Base-by-base conservation (phyloP, 208 protist genomes). In the Crithidia bombi region DNA sequence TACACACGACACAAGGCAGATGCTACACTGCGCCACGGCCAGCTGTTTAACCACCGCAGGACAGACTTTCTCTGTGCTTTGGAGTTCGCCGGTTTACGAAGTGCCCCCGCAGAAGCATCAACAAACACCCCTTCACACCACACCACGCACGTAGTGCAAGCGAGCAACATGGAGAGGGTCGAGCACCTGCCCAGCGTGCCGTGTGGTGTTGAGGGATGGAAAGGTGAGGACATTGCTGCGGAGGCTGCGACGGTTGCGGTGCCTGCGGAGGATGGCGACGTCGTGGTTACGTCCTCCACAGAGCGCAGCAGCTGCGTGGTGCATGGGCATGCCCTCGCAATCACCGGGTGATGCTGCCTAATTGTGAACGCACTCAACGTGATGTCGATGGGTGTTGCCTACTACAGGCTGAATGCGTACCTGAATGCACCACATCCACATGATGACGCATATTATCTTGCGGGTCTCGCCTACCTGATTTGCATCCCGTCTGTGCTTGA, bases 311-410 rank as follows among this genome's bases (percentile, higher is more conserved):
- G 19, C 43, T 51, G 5, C 43, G 32, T 19, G 19, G 2, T 15
- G 23, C 38, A 15, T 28, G 36, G 28, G 26, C 21, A n/a, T 17
- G 39, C 39, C 5, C 41, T 50, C 17, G 41, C 1, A 4, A 38
- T 64, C 39, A 30, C 38, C 5, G 62, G 46, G 49, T 67, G 62
- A 36, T 2, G n/a, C n/a, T n/a, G n/a, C n/a, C n/a, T n/a, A n/a
- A 14, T 44, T 11, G 5, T 47, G 62, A 67, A 39, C 35, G n/a
- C 30, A 2, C 14, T 36, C n/a, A 52, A 44, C 32, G n/a, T 54
- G 32, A 15, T 67, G 62, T 0, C 35, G 35, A 57, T 35, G 62
- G 1, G 28, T 5, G 23, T 36, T 2, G 46, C 33, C 14, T 67
- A 49, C 49, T 67, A 47, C 23, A 10, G 35, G 32, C 47, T 63